Evolutionary conservation across 768 basidiomycete species (phyloP).

Genomic region (Hebeloma cylindrosporum): DNA sequence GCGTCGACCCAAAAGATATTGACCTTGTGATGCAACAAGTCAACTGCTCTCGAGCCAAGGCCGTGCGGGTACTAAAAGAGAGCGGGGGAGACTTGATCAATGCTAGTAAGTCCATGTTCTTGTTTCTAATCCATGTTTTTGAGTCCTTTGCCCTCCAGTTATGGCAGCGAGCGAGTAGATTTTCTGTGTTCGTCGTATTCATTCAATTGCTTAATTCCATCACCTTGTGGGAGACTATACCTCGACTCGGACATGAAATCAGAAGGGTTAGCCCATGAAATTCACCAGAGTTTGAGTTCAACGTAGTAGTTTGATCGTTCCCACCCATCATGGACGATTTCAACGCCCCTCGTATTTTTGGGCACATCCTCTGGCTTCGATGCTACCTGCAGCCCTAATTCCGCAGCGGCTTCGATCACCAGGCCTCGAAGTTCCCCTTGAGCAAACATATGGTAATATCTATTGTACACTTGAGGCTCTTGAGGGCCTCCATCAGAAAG

Average conservation of each 20-base stretch:
- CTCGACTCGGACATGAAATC: neutral
- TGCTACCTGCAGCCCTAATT: conserved; percentile 55
- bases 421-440: conserved; percentile 72
- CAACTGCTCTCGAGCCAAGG: conserved; percentile 88
- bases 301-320: conserved; percentile 89
- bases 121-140: neutral
- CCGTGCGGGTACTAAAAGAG: conserved; percentile 86
- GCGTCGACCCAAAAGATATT: conserved; percentile 91
- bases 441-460: conserved; percentile 97
- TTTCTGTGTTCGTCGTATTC: conserved; percentile 32
- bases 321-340: conserved; percentile 76
- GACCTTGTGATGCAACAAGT: conserved; percentile 91
- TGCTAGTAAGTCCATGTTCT: conserved; percentile 69
- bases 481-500: conserved; percentile 2
- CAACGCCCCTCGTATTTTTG: conserved; percentile 47
- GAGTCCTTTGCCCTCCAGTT: conserved; percentile 44
- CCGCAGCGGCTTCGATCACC: conserved; percentile 59
- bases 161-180: conserved; percentile 90
- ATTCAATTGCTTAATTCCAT: conserved; percentile 26
- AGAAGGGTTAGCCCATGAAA: neutral
- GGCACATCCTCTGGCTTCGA: conserved; percentile 17
- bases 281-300: conserved; percentile 66
- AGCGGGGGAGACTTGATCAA: conserved; percentile 94
- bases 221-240: conserved; percentile 14
- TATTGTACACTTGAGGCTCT: conserved; percentile 59